Percentiles rank a stretch among this genome's conserved stretches.
These are phyloP conservation scores for Linnemannia elongata DNA, from an alignment of 192 early-diverging fungal genomes.

Conservation along the genomic window DNA sequence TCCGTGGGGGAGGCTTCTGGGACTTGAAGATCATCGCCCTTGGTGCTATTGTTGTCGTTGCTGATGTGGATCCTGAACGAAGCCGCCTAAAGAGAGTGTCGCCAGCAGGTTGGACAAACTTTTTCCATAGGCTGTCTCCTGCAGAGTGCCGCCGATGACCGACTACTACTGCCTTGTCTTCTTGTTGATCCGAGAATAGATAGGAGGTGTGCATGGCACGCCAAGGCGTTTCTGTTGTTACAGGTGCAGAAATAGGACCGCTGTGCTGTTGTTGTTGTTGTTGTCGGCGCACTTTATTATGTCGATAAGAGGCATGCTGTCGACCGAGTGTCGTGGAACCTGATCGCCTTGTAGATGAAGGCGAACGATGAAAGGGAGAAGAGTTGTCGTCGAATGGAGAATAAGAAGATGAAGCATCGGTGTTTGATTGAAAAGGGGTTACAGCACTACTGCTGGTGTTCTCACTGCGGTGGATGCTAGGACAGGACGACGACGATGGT, in stretches of 20 bases:
- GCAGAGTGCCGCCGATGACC: neutral
- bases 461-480: neutral
- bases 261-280: neutral
- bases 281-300: neutral
- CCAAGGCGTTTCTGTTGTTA: conserved; percentile 1
- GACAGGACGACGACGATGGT: conserved; percentile 3
- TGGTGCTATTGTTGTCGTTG: neutral
- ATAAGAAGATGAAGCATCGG: neutral
- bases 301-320: neutral
- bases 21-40: neutral
- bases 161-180: neutral
- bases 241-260: neutral
- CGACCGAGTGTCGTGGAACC: neutral
- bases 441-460: neutral
- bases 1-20: neutral
- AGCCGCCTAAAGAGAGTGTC: neutral
- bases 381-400: neutral
- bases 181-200: neutral
- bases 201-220: neutral
- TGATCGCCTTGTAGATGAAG: neutral
- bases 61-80: neutral
- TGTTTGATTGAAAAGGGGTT: neutral
- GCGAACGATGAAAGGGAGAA: too few relatives aligned
- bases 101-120: neutral
- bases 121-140: neutral